Evolutionary conservation across 768 basidiomycete species (phyloP).

Genomic region (Mycena alexandri): DNA sequence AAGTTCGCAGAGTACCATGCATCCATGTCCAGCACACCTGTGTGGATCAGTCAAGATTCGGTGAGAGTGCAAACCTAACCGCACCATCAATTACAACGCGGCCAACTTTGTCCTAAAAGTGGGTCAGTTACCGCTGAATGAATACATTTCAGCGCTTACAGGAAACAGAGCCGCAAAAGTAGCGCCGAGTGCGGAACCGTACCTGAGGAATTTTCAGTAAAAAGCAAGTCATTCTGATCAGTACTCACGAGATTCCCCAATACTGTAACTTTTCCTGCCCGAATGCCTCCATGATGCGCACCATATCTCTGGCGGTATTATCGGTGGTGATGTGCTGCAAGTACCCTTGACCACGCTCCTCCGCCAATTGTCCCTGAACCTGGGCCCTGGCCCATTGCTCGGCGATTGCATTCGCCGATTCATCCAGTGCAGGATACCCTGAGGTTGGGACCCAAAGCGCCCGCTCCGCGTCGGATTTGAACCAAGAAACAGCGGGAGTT

Average conservation of each 20-base stretch:
- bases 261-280: constrained; percentile 48
- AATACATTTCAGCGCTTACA: background rate
- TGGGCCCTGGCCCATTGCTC: constrained; percentile 49
- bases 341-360: constrained; percentile 40
- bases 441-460: constrained; percentile 3
- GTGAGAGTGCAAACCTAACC: background rate
- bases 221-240: too few species aligned
- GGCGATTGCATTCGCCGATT: constrained; percentile 43
- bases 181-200: constrained; percentile 7
- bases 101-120: constrained; percentile 9
- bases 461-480: constrained; percentile 14
- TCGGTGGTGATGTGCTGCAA: constrained; percentile 52
- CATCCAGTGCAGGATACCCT: constrained; percentile 33
- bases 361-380: constrained; percentile 47
- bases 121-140: background rate
- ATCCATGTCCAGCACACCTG: constrained; percentile 17
- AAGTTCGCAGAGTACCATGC: constrained; percentile 21
- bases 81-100: constrained; percentile 3
- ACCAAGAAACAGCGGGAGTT: background rate
- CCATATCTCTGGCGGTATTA: constrained; percentile 54
- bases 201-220: background rate
- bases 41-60: background rate
- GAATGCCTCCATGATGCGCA: constrained; percentile 48
- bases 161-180: constrained; percentile 9
- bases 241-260: constrained; percentile 40